Base-by-base conservation (phyloP, 257 asterid genomes). In the Primulina huaijiensis region DNA sequence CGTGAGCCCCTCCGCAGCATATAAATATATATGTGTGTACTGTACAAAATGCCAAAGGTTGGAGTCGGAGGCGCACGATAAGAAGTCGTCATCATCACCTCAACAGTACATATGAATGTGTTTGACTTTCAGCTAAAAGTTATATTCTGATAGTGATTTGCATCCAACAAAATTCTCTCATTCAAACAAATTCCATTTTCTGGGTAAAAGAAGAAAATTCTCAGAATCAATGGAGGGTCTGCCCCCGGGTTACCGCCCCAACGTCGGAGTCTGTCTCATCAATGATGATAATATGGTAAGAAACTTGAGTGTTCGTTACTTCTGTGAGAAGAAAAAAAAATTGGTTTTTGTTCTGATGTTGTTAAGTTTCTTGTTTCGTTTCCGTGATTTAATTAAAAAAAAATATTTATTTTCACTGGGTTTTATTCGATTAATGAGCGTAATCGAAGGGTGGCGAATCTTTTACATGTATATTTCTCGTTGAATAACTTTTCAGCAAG, bases 221-320 rank as follows among this genome's bases (percentile, higher is more conserved):
- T 8, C 57, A 50, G 2, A n/a, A 66, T 75, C 82, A 71, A 88
- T 92, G 99, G 99, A 93, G 85, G 90, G 90, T 74, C 88, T 93
- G 34, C 99, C 97, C 88, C 71, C 96, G 73, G 99, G 99, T 60
- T 93, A 93, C 81, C 99, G 99, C 72, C 97, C 99, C 30, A 93
- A 93, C 84, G 95, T 93, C 71, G 99, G 97, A 63, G 89, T 93
- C 64, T 93, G 99, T 74, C 94, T 93, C 79, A 82, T 90, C 81
- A 93, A 90, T 69, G 81, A 84, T 81, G 85, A 88, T 50, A 83
- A 84, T 73, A 74, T 85, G 96, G 98, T 92, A 75, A 53, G 43
- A 19, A 17, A 29, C 58, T 40, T 9, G 3, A 19, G 52, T 23
- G 16, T 52, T 62, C 60, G 10, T 3, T 31, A 4, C 4, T 9